Conservation (phyloP, 768 basidiomycete species). For the Naganishia friedmannii region DNA sequence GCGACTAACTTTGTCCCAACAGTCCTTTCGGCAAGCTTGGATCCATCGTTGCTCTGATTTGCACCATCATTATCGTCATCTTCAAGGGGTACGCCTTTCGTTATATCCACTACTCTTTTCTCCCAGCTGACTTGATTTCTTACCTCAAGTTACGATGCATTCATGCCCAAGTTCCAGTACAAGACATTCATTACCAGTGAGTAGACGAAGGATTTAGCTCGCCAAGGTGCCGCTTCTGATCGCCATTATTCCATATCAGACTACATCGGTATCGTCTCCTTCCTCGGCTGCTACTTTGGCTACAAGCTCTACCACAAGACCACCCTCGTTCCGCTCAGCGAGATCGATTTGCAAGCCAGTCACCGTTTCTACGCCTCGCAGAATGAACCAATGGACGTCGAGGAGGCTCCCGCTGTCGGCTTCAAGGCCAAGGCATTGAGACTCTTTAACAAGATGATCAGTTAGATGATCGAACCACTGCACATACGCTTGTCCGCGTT, state of each 20-base stretch:
- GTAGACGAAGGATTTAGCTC: not conserved
- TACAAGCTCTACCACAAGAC: slow-evolving; percentile 23
- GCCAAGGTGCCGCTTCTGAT: not conserved
- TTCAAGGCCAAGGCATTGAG: slow-evolving; percentile 23
- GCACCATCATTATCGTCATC: slow-evolving; percentile 62
- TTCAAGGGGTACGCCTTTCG: slow-evolving; percentile 53
- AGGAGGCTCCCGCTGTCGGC: slow-evolving; percentile 5
- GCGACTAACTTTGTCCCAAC: not conserved
- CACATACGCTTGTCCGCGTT: not conserved
- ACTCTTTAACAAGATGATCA: slow-evolving; percentile 9
- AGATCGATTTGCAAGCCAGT: slow-evolving; percentile 19
- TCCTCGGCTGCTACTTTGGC: slow-evolving; percentile 20
- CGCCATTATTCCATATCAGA: not conserved
- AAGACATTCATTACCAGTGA: slow-evolving; percentile 43
- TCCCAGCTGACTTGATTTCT: not conserved
- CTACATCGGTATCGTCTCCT: slow-evolving; percentile 17
- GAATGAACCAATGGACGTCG: not conserved
- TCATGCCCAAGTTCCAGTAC: slow-evolving; percentile 61
- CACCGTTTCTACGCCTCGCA: slow-evolving; percentile 13
- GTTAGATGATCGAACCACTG: not conserved
- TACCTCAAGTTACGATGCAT: slow-evolving; percentile 56
- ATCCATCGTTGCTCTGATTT: slow-evolving; percentile 68
- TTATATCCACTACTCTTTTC: not conserved
- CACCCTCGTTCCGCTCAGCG: slow-evolving; percentile 1
- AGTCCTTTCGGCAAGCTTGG: slow-evolving; percentile 58